phyloP scores from a whole-genome alignment of 1,139 yeast species.

The Debaryomyces subglobosus region DNA sequence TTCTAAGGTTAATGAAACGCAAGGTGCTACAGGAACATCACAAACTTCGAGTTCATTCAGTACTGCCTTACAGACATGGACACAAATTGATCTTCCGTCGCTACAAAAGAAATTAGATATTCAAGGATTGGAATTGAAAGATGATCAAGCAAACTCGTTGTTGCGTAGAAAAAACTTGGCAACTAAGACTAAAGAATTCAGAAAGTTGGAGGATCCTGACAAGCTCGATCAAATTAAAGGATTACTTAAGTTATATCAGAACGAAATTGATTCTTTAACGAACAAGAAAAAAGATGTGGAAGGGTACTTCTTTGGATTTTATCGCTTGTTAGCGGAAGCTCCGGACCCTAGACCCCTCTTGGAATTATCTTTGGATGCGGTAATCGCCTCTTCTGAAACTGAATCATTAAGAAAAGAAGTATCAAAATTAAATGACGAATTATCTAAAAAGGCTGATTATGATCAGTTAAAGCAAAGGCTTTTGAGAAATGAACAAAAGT shows the following conservation, averaged over 20 bases:
- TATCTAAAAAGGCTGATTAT: slow-evolving; percentile 74
- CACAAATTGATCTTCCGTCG: slow-evolving; percentile 66
- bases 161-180: slow-evolving; percentile 77
- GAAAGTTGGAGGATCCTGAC: slow-evolving; percentile 65
- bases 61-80: slow-evolving; percentile 74
- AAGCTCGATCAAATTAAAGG: slow-evolving; percentile 68
- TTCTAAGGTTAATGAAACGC: not conserved
- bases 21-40: not conserved
- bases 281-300: slow-evolving; percentile 78
- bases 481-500: slow-evolving; percentile 57
- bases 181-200: slow-evolving; percentile 77
- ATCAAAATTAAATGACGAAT: slow-evolving; percentile 56
- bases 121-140: slow-evolving; percentile 73
- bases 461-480: slow-evolving; percentile 70
- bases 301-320: slow-evolving; percentile 69
- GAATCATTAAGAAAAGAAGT: slow-evolving; percentile 58
- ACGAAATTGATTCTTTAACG: slow-evolving; percentile 83
- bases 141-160: slow-evolving; percentile 67
- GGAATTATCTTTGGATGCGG: slow-evolving; percentile 70
- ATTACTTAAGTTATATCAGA: slow-evolving; percentile 79
- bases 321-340: slow-evolving; percentile 79
- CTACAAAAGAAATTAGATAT: slow-evolving; percentile 74
- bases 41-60: slow-evolving; percentile 6
- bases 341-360: slow-evolving; percentile 90
- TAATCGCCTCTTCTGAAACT: slow-evolving; percentile 59